These are phyloP conservation scores for Westerdykella aurantiaca DNA, from an alignment of 2,329 filamentous ascomycete species.

Conservation along the genomic window DNA sequence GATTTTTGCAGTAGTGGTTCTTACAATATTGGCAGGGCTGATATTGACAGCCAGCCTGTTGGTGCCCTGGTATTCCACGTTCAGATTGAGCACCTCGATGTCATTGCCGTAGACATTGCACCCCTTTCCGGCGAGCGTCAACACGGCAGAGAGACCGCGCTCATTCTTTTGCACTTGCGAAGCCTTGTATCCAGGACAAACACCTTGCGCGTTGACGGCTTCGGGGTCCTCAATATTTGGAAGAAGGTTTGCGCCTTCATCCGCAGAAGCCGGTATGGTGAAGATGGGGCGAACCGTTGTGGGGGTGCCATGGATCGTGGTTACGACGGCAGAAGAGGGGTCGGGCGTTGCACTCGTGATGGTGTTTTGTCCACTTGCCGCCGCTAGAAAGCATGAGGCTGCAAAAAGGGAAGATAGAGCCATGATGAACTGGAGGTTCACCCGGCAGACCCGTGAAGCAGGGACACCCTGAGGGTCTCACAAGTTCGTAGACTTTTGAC, in stretches of 20 bases:
- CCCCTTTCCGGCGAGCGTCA: conserved; percentile 49
- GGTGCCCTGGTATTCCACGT: conserved; percentile 60
- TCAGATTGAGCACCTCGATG: conserved; percentile 59
- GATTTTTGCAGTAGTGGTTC: conserved; percentile 3
- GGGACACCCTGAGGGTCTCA: no score
- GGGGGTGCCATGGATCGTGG: conserved; percentile 23
- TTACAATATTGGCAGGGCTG: conserved; percentile 54
- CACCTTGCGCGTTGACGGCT: conserved; percentile 56
- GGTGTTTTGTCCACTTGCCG: conserved; percentile 16
- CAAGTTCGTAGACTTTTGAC: no score
- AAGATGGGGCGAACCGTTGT: conserved; percentile 29
- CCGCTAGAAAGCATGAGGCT: conserved; percentile 18
- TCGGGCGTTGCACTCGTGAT: conserved; percentile 14
- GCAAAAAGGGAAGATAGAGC: no score
- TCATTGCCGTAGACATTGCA: conserved; percentile 77
- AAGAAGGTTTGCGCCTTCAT: conserved; percentile 36
- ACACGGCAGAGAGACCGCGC: conserved; percentile 47
- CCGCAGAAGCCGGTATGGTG: conserved; percentile 35
- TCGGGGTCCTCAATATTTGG: conserved; percentile 61
- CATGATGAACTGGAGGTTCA: no score
- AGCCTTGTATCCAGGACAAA: conserved; percentile 58
- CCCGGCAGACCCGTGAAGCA: no score
- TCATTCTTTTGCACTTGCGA: conserved; percentile 43
- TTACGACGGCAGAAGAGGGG: conserved; percentile 15
- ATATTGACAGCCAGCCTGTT: conserved; percentile 68